Evolutionary conservation across 148 eudicot species (phyloP), one percentile per base, ranked within the genome.

Genomic region (Linanthus parryae): DNA sequence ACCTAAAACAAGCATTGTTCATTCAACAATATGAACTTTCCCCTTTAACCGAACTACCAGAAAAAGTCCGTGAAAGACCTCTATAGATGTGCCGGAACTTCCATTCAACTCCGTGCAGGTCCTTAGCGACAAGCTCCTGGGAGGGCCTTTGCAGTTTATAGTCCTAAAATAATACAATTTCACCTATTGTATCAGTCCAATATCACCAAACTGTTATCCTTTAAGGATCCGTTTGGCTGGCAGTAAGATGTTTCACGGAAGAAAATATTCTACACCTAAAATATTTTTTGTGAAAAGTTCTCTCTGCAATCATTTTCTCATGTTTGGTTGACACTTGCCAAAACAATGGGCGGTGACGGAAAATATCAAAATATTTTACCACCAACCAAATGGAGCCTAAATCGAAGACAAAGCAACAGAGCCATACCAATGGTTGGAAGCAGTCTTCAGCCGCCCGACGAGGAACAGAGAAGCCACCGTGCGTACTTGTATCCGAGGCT

Each of bases 401-500:
- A 30, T 48, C 3, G 29, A 2, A 26, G 8, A 25, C 35, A 19
- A 7, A 47, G 24, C n/a, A 54, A 29, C 19, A 45, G 48, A 37
- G 8, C 47, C 61, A 28, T 48, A 89, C 97, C 95, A 89, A 69
- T 64, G 79, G 84, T 16, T 90, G 83, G 66, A 89, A 89, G 61
- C 97, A 89, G 64, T 89, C 97, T 73, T 89, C 97, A 10, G 91
- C 95, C 49, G 95, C 97, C 57, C 95, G 78, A 8, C 97, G 87
- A 58, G 97, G 97, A 56, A 89, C 95, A 17, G 95, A 89, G 74
- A 89, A 89, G 57, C 97, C 97, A 60, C 97, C 97, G 66, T 89
- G 97, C n/a, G 90, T 84, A 62, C 94, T 84, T 7, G 97, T 85
- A 58, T 85, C 95, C 28, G 89, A 85, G 48, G 95, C 86, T 16